Base-by-base conservation (phyloP, 129 eudicot genomes). In the Scalesia atractyloides region DNA sequence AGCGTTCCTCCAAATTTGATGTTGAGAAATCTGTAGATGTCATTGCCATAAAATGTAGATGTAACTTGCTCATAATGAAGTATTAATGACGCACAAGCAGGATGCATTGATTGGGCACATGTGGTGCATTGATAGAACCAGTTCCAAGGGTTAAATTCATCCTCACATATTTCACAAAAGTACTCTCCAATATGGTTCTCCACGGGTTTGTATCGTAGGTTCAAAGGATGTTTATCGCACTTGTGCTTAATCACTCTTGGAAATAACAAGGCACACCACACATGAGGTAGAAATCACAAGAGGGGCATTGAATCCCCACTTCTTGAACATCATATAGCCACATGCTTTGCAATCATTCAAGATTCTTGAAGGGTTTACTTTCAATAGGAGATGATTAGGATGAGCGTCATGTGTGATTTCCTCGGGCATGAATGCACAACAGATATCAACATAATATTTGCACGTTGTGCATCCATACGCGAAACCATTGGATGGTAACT, bases 241-340 rank as follows among this genome's bases (percentile, higher is more conserved):
- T 61, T 71, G 17, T 71, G 76, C 10, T 37, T 57, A 39, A 71
- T 17, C 33, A 3, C 11, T 6, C 76, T 2, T 5, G 68, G 76
- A 20, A 36, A 17, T 19, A 64, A 8, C 8, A 53, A 39, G 10
- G 15, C 53, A 58, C 30, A 13, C 2, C 0, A 0, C 11, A 33
- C 15, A 16, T 48, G 46, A 16, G 50, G 11, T 49, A 33, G 20
- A 68, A 68, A 49, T 48, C 13, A 47, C 46, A 41, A 41, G 46
- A 7, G 46, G 26, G 1, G 2, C 26, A 22, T 22, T 22, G 1
- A 37, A 72, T 11, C 30, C 67, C 24, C 7, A 7, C 0, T 10
- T 0, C 1, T 0, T 5, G 33, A 1, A 26, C 15, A 34, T 8
- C 13, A 1, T 7, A 16, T 1, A 5, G 0, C 0, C 0, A 70